Percentiles rank a stretch among this genome's conserved stretches.
phyloP scores from a whole-genome alignment of 208 protist genomes.

The Naegleria fowleri region DNA sequence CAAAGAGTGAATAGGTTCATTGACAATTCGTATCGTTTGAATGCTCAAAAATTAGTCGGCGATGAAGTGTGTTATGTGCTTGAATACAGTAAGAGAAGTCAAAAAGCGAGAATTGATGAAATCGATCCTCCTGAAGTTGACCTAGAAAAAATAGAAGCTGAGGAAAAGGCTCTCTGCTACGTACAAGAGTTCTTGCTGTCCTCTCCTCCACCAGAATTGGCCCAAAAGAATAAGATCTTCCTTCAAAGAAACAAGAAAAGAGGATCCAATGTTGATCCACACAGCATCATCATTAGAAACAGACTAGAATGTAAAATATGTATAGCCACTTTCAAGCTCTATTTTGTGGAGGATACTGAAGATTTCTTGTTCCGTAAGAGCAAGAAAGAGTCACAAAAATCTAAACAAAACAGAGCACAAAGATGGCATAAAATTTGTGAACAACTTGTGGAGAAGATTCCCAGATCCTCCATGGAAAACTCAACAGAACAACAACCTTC shows the following conservation, averaged over 20 bases:
- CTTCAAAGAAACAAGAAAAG: slow-evolving; percentile 29
- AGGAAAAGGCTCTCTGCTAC: slow-evolving; percentile 26
- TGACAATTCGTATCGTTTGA: slow-evolving; percentile 33
- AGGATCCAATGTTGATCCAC: slow-evolving; percentile 22
- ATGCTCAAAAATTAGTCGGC: slow-evolving; percentile 32
- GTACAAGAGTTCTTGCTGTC: background rate
- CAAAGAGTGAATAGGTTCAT: slow-evolving; percentile 38
- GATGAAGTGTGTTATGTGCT: slow-evolving; percentile 25
- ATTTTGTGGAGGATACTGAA: slow-evolving; percentile 47
- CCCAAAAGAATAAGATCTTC: background rate
- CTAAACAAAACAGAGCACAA: background rate
- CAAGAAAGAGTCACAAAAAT: background rate
- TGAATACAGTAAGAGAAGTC: background rate
- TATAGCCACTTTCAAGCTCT: slow-evolving; percentile 42
- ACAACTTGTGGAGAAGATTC: background rate
- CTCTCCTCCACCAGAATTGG: background rate
- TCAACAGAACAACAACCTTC: too few relatives aligned
- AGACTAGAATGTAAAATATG: slow-evolving; percentile 49
- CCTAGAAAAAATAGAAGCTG: background rate
- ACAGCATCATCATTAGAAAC: slow-evolving; percentile 29
- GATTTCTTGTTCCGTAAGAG: slow-evolving; percentile 45
- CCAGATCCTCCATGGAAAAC: too few relatives aligned
- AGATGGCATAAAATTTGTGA: background rate
- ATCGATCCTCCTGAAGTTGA: background rate
- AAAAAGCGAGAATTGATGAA: background rate